These are phyloP conservation scores for Nemania sp. DNA, from an alignment of 2,329 filamentous ascomycete genomes.

Conservation along the genomic window DNA sequence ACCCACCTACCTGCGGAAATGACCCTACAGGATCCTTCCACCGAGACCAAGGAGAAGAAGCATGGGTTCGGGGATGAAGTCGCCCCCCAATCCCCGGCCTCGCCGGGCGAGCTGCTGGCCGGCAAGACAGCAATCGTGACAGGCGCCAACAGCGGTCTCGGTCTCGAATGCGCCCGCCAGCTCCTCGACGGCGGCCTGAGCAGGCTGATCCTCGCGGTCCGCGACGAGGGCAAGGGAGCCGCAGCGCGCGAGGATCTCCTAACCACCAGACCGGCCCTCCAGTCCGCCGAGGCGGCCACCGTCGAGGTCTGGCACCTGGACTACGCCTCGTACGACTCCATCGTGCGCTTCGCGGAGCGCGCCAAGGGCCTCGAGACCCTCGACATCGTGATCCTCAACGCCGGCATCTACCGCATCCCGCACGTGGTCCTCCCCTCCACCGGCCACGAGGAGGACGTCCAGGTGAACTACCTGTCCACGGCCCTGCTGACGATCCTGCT, in stretches of 20 bases:
- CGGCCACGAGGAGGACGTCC: conserved; percentile 49
- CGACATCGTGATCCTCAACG: conserved; percentile 48
- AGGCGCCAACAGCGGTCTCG: conserved; percentile 46
- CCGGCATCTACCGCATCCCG: conserved; percentile 35
- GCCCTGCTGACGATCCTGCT: conserved; percentile 52
- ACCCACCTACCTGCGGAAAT: too few relatives aligned
- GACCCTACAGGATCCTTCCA: neutral
- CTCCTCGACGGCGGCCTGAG: conserved; percentile 40
- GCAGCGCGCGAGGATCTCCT: conserved; percentile 24
- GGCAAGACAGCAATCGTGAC: conserved; percentile 46
- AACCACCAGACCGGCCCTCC: conserved; percentile 30
- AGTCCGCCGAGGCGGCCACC: conserved; percentile 21
- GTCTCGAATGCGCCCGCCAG: conserved; percentile 44
- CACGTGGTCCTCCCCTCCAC: conserved; percentile 4
- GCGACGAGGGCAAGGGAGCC: conserved; percentile 36
- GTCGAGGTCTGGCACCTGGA: conserved; percentile 48
- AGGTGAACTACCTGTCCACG: conserved; percentile 58
- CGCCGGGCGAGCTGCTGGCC: conserved; percentile 3
- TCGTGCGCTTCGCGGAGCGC: conserved; percentile 44
- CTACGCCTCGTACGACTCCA: conserved; percentile 43
- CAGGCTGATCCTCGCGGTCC: conserved; percentile 46
- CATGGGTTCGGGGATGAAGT: too few relatives aligned
- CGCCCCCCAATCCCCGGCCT: neutral
- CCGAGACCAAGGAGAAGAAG: neutral
- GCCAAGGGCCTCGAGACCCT: conserved; percentile 42